phyloP scores from a whole-genome alignment of 768 basidiomycete species.

The Peribolospora kevripleyi region DNA sequence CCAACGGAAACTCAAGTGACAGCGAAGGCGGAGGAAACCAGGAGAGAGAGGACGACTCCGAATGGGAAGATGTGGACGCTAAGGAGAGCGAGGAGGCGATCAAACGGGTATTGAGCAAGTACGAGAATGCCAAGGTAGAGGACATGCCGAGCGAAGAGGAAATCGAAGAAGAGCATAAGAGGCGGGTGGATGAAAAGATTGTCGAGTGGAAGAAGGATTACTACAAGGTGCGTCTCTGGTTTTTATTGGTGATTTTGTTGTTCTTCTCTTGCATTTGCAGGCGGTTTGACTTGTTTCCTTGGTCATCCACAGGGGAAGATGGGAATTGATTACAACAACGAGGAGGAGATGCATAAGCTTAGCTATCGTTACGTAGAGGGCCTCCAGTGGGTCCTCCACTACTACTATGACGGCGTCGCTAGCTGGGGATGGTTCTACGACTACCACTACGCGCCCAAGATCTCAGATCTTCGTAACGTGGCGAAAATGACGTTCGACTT shows the following conservation, averaged over 20 bases:
- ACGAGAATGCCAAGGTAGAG: constrained; percentile 54
- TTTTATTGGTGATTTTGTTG: neutral
- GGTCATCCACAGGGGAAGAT: constrained; percentile 44
- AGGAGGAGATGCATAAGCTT: constrained; percentile 40
- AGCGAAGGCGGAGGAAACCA: constrained; percentile 10
- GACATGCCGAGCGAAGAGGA: constrained; percentile 36
- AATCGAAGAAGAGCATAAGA: constrained; percentile 55
- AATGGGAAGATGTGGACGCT: constrained; percentile 21
- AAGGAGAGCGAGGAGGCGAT: constrained; percentile 30
- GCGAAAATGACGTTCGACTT: constrained; percentile 66
- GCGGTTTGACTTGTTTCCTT: neutral
- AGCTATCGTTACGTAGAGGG: constrained; percentile 71
- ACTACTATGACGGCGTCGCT: constrained; percentile 90
- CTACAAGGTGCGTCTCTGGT: constrained; percentile 38
- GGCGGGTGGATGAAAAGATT: constrained; percentile 55
- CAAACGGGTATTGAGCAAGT: constrained; percentile 62
- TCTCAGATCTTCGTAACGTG: constrained; percentile 44
- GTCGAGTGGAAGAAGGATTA: constrained; percentile 75
- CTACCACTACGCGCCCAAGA: constrained; percentile 91
- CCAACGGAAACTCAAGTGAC: constrained; percentile 22
- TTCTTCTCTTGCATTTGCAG: neutral
- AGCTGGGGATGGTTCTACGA: constrained; percentile 99
- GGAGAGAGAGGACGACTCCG: constrained; percentile 13
- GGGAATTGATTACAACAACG: constrained; percentile 45
- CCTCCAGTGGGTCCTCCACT: constrained; percentile 96